Evolutionary conservation across 148 eudicot genomes (phyloP).

Genomic region (Pouteria glomerata): DNA sequence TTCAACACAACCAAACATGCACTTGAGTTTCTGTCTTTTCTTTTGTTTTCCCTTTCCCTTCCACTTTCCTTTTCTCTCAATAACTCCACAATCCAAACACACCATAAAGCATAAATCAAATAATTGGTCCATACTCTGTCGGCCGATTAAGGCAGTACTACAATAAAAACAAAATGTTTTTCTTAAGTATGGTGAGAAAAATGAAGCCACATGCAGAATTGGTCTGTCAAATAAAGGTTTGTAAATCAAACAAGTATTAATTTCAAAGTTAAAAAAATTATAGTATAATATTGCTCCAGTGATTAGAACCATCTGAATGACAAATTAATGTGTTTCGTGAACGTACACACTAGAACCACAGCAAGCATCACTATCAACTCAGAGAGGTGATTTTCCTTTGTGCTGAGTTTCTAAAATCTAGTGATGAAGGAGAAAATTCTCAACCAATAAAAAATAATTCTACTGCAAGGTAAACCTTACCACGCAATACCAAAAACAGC

Average conservation of each 20-base stretch:
- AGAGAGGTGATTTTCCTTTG: background rate
- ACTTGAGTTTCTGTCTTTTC: no score
- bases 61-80: no score
- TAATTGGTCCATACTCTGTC: background rate
- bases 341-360: background rate
- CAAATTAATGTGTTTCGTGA: background rate
- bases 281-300: background rate
- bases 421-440: background rate
- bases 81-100: no score
- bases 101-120: no score
- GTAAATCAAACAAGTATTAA: background rate
- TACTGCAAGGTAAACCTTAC: constrained; percentile 28
- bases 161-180: background rate
- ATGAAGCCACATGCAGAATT: background rate
- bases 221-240: background rate
- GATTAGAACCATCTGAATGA: background rate
- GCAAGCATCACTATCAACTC: constrained; percentile 6
- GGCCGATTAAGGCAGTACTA: background rate
- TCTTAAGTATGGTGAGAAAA: no score
- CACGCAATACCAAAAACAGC: constrained; percentile 78
- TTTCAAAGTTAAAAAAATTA: background rate
- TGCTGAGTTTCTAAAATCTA: background rate
- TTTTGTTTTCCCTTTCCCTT: no score
- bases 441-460: background rate
- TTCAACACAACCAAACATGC: no score